phyloP scores from a whole-genome alignment of 176 grass and related monocot genomes.

The Bolboschoenus planiculmis region DNA sequence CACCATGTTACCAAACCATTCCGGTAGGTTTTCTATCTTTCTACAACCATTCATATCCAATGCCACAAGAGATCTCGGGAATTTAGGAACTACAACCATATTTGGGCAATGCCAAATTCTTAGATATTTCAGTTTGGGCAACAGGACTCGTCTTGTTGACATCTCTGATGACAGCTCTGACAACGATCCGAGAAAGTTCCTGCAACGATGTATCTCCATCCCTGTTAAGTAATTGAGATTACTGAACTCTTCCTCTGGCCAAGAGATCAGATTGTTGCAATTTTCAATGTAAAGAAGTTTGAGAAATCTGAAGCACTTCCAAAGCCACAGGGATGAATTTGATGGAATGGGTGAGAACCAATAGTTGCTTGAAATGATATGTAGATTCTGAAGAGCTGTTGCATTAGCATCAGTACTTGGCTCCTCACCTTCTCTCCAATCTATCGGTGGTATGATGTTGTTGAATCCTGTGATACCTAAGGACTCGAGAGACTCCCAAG shows the following conservation, averaged over 20 bases:
- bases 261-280: not conserved
- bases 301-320: not conserved
- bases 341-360: not conserved
- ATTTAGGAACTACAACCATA: not conserved
- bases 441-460: not conserved
- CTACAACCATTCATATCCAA: not conserved
- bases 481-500: not conserved
- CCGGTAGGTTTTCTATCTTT: not conserved
- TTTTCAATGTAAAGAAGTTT: not conserved
- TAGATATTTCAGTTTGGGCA: not conserved
- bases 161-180: not conserved
- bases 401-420: no score
- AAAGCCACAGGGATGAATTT: not conserved
- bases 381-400: not conserved
- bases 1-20: not conserved
- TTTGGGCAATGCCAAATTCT: not conserved
- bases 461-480: not conserved
- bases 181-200: not conserved
- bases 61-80: not conserved
- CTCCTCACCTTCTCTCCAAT: not conserved
- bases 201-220: accelerated
- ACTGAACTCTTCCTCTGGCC: not conserved
- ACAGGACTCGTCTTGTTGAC: not conserved
- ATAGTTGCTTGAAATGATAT: not conserved
- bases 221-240: not conserved